Percentiles rank a stretch among this genome's conserved stretches.
Evolutionary conservation across 345 rosid species (phyloP).

Genomic region (Cardamine chenopodiifolia): DNA sequence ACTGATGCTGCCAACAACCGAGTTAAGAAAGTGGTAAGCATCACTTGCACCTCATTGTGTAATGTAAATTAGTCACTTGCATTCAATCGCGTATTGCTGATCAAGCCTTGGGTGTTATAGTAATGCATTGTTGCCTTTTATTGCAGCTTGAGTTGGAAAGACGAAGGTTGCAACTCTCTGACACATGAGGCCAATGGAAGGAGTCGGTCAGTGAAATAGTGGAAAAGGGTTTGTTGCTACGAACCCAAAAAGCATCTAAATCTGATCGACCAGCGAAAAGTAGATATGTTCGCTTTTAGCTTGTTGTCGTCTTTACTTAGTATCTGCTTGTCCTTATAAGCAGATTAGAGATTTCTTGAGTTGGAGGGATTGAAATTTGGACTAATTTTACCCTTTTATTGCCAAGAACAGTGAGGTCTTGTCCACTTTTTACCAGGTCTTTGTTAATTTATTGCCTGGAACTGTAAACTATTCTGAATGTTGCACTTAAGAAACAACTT

Average conservation of each 20-base stretch:
- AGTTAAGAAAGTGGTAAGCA: constrained; percentile 95
- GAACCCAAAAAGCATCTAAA: constrained; percentile 10
- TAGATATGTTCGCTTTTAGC: constrained; percentile 22
- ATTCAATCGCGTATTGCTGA: neutral
- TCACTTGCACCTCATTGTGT: neutral
- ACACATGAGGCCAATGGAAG: constrained; percentile 31
- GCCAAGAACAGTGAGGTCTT: constrained; percentile 30
- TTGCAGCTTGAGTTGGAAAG: constrained; percentile 44
- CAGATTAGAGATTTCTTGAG: constrained; percentile 36
- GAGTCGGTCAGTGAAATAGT: constrained; percentile 34
- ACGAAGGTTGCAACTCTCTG: constrained; percentile 41
- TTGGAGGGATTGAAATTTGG: constrained; percentile 21
- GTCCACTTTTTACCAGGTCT: constrained; percentile 14
- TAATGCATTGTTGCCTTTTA: constrained; percentile 6
- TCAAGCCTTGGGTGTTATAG: constrained; percentile 15
- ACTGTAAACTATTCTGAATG: constrained; percentile 27
- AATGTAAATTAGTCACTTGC: neutral
- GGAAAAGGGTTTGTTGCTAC: constrained; percentile 27
- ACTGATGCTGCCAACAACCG: constrained; percentile 93
- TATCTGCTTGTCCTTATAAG: constrained; percentile 23
- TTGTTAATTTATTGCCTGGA: constrained; percentile 21
- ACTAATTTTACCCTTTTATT: constrained; percentile 16
- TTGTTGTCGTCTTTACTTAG: constrained; percentile 42
- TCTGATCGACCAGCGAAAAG: constrained; percentile 34
- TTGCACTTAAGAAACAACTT: neutral